Conservation (phyloP, 192 early-diverging fungal genomes). For the Linnemannia exigua region DNA sequence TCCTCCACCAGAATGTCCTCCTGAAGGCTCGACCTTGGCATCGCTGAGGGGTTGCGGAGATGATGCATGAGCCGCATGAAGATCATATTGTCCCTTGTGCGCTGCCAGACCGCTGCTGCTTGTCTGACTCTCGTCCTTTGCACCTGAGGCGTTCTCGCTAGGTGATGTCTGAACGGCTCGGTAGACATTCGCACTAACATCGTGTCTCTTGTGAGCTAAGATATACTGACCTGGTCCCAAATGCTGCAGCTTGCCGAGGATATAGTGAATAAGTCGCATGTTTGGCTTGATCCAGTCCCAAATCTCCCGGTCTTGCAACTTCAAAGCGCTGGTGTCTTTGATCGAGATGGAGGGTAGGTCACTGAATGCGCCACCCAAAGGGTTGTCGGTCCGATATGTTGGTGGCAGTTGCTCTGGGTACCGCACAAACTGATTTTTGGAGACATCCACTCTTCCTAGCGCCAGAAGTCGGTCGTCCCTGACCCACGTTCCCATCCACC, state of each 20-base stretch:
- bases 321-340: constrained; percentile 18
- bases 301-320: constrained; percentile 39
- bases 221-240: constrained; percentile 48
- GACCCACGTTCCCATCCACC: constrained; percentile 56
- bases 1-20: background rate
- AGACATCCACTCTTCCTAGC: constrained; percentile 36
- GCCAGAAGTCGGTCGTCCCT: constrained; percentile 45
- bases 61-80: constrained; percentile 41
- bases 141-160: background rate
- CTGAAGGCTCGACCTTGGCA: background rate
- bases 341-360: constrained; percentile 41
- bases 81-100: constrained; percentile 26
- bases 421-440: constrained; percentile 50
- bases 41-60: constrained; percentile 34
- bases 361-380: constrained; percentile 32
- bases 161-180: constrained; percentile 5
- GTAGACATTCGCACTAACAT: constrained; percentile 45
- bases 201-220: constrained; percentile 30
- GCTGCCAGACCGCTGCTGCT: background rate
- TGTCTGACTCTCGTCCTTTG: background rate
- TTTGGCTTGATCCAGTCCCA: constrained; percentile 51
- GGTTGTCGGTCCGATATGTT: constrained; percentile 24
- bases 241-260: constrained; percentile 26
- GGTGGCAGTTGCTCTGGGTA: constrained; percentile 14
- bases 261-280: constrained; percentile 48